A percentile compares a stretch with the other conserved stretches of the same genome.
phyloP scores from a whole-genome alignment of 2,329 filamentous ascomycete genomes.

The Neofusicoccum ribis region DNA sequence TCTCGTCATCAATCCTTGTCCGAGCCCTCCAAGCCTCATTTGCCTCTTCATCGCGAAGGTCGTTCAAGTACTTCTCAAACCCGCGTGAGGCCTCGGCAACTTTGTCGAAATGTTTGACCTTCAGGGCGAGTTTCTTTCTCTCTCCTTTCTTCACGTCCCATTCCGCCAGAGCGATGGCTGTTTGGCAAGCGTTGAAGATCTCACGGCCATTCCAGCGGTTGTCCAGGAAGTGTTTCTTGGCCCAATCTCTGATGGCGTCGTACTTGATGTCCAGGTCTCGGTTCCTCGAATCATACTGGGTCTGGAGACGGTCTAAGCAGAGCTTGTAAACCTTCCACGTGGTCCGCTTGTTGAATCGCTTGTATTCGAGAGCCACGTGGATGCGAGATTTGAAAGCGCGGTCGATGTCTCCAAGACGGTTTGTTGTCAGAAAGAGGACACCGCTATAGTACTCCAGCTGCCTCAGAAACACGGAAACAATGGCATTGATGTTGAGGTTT shows the following conservation, averaged over 20 bases:
- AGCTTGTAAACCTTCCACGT: background rate
- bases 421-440: slow-evolving; percentile 37
- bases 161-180: slow-evolving; percentile 24
- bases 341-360: slow-evolving; percentile 19
- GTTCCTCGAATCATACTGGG: too few relatives aligned
- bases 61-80: background rate
- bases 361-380: slow-evolving; percentile 8
- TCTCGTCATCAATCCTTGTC: too few relatives aligned
- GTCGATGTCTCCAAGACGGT: slow-evolving; percentile 34
- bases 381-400: slow-evolving; percentile 18
- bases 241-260: background rate
- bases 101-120: background rate
- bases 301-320: background rate
- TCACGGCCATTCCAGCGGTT: slow-evolving; percentile 24
- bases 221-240: background rate
- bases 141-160: background rate
- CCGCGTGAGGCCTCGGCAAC: background rate
- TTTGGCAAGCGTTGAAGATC: slow-evolving; percentile 26
- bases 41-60: background rate
- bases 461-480: slow-evolving; percentile 16
- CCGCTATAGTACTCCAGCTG: slow-evolving; percentile 23
- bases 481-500: background rate
- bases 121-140: background rate
- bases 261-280: background rate
- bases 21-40: background rate